Evolutionary conservation across 2,329 filamentous ascomycete genomes (phyloP), one percentile per base, ranked within the genome.

Genomic region (Fusarium incarnatum): DNA sequence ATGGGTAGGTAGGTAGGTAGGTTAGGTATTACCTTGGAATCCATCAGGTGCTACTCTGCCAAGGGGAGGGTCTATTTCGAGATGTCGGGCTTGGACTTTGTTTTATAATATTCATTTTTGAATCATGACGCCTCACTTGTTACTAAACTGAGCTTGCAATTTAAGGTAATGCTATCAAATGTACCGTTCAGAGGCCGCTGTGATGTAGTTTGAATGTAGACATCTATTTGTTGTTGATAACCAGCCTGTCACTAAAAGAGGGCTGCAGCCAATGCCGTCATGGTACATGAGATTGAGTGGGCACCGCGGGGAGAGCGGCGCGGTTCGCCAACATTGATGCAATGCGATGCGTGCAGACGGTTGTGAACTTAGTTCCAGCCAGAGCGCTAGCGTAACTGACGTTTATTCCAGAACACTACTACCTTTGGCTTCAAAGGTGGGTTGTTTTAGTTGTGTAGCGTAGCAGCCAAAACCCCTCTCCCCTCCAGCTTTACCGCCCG

Each of bases 381-480:
- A 54, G 22, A 41, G 54, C 50, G 56, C 64, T 71, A 71, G 68
- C 44, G 64, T 44, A 49, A 69, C 42, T 63, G 58, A 67, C 66
- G 34, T 67, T 64, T 70, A 56, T 72, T 72, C 69, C 56, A 70
- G 69, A 72, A 72, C 48, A 70, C 64, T 71, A 53, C 64, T 71
- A 55, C 53, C 60, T 64, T 60, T 47, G 52, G 58, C 54, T 49
- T 42, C 44, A 42, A 8, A 28, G 44, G 30, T 34, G 41, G 25
- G 22, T 42, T 53, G 44, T 32, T 23, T 28, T 52, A 45, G 22
- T 42, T 53, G 44, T 37, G 27, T 28, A 55, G 52, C 41, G 32
- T 37, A 54, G 44, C 41, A 52, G 34, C 37, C 37, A 40, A 66
- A 27, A 34, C 44, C 30, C 47, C 15, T 48, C 56, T 30, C 60